These are phyloP conservation scores for Calonectria montana DNA, from an alignment of 2,329 filamentous ascomycete species.

Conservation along the genomic window DNA sequence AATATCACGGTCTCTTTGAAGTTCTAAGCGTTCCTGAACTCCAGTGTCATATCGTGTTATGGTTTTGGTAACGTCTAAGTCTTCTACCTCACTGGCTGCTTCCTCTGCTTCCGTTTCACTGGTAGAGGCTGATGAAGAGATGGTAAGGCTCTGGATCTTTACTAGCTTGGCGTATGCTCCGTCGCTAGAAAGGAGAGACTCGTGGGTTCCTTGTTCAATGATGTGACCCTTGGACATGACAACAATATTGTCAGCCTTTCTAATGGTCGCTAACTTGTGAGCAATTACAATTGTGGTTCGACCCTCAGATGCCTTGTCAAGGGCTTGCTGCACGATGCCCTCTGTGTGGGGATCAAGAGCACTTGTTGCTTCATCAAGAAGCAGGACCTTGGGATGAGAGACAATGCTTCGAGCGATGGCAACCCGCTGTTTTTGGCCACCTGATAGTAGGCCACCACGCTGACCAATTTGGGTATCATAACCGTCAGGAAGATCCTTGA, in stretches of 20 bases:
- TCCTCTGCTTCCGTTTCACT: slow-evolving; percentile 41
- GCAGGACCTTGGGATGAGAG: slow-evolving; percentile 68
- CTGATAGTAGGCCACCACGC: slow-evolving; percentile 72
- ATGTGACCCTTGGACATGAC: slow-evolving; percentile 43
- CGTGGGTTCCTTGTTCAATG: slow-evolving; percentile 48
- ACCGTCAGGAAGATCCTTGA: slow-evolving; percentile 57
- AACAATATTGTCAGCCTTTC: slow-evolving; percentile 47
- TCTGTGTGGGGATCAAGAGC: slow-evolving; percentile 59
- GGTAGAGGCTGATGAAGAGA: slow-evolving; percentile 35
- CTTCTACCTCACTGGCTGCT: slow-evolving; percentile 24
- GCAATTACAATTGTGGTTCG: slow-evolving; percentile 74
- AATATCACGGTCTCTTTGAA: slow-evolving; percentile 50
- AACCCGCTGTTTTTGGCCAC: slow-evolving; percentile 73
- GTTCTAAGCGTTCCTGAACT: slow-evolving; percentile 45
- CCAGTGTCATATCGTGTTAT: slow-evolving; percentile 46
- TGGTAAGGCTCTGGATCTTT: slow-evolving; percentile 50
- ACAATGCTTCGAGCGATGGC: slow-evolving; percentile 74
- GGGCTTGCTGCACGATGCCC: slow-evolving; percentile 63
- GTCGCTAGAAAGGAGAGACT: slow-evolving; percentile 61
- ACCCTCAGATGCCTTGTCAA: slow-evolving; percentile 62
- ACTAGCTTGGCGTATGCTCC: slow-evolving; percentile 66
- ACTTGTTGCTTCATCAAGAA: slow-evolving; percentile 75
- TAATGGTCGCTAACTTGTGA: slow-evolving; percentile 60
- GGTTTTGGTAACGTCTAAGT: slow-evolving; percentile 40
- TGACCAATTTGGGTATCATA: slow-evolving; percentile 70